phyloP scores from a whole-genome alignment of 108 stramenopile species.

The Cyclotella cryptica region DNA sequence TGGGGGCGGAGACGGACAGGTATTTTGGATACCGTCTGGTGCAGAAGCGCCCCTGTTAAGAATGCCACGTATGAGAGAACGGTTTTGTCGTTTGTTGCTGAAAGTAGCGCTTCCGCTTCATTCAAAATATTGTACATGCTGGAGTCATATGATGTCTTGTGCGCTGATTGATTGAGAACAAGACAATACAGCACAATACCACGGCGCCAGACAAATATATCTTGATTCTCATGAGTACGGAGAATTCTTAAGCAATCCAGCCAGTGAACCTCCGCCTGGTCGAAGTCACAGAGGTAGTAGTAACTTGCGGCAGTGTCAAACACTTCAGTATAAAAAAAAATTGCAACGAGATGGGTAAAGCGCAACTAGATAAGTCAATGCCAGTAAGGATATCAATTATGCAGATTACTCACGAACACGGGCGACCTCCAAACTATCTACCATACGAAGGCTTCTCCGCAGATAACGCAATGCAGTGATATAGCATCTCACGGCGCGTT shows the following conservation, averaged over 20 bases:
- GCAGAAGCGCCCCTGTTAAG: constrained; percentile 26
- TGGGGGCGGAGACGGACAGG: constrained; percentile 31
- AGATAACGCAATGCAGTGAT: constrained; percentile 52
- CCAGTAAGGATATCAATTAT: background rate
- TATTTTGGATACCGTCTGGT: constrained; percentile 28
- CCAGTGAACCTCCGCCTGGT: constrained; percentile 46
- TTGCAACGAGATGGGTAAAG: background rate
- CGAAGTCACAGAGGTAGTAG: constrained; percentile 54
- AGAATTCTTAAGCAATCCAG: constrained; percentile 46
- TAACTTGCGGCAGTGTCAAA: constrained; percentile 58
- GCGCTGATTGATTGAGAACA: constrained; percentile 18
- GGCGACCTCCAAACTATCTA: constrained; percentile 46
- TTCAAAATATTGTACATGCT: constrained; percentile 30
- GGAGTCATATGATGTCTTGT: constrained; percentile 17
- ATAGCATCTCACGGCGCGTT: constrained; percentile 54
- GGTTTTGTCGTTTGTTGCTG: constrained; percentile 30
- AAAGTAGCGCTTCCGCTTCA: constrained; percentile 37
- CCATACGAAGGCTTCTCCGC: constrained; percentile 35
- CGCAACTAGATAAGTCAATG: background rate
- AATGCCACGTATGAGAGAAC: constrained; percentile 46
- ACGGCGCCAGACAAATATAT: constrained; percentile 18
- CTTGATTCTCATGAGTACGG: constrained; percentile 10
- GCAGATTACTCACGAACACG: constrained; percentile 23
- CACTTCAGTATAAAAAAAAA: background rate
- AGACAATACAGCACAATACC: constrained; percentile 45